phyloP scores from a whole-genome alignment of 2,329 filamentous ascomycete species.

The Tolypocladium ophioglossoides region DNA sequence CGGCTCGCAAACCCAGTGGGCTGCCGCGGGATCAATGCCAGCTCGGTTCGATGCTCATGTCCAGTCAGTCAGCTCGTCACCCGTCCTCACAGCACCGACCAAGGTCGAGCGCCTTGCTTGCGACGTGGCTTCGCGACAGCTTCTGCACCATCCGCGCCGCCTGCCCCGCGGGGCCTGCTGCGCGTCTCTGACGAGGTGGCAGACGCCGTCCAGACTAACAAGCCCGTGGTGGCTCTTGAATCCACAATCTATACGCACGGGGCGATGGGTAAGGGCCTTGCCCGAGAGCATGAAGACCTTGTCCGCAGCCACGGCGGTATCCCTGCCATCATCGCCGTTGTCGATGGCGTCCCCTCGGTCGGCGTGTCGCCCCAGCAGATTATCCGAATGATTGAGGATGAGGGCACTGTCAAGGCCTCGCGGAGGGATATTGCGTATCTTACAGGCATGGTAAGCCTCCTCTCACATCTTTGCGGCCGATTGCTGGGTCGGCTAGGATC shows the following conservation, averaged over 20 bases:
- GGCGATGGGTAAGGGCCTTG: slow-evolving; percentile 59
- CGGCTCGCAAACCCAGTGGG: slow-evolving; percentile 1
- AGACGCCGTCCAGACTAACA: slow-evolving; percentile 61
- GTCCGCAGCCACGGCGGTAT: slow-evolving; percentile 73
- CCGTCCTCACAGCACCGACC: not conserved
- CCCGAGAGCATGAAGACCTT: slow-evolving; percentile 74
- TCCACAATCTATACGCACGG: slow-evolving; percentile 97
- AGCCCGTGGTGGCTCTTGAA: slow-evolving; percentile 85
- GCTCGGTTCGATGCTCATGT: not conserved
- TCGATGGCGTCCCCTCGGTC: slow-evolving; percentile 73
- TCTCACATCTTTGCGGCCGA: not conserved
- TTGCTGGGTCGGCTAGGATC: not conserved
- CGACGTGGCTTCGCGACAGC: not conserved
- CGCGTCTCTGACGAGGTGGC: slow-evolving; percentile 72
- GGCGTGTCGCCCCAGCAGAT: slow-evolving; percentile 67
- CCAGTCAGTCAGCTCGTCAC: not conserved
- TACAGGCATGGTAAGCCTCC: slow-evolving; percentile 56
- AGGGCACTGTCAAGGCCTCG: slow-evolving; percentile 72
- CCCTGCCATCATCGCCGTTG: slow-evolving; percentile 82
- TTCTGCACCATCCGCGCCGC: not conserved
- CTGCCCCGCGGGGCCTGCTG: slow-evolving; percentile 33
- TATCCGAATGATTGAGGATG: slow-evolving; percentile 54
- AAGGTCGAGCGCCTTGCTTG: not conserved
- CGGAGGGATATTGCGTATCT: slow-evolving; percentile 78
- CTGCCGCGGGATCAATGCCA: not conserved